Conservation (phyloP, 176 grass and related monocot genomes). For the Bonia amplexicaulis region DNA sequence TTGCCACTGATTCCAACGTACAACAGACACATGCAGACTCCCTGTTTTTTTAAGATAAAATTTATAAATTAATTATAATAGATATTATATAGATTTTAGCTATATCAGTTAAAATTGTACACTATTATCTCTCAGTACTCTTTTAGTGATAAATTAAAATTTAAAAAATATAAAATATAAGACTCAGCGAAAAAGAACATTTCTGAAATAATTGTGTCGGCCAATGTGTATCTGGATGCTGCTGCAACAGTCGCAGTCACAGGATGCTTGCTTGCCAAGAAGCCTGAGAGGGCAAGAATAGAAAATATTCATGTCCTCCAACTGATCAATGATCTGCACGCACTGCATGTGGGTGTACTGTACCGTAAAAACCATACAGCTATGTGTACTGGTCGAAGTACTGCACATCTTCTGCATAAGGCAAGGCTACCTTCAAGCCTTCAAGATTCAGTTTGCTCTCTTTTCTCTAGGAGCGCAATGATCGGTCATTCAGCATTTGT, state of each 20-base stretch:
- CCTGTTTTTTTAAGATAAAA: too few relatives aligned
- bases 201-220: not conserved
- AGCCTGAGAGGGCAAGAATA: not conserved
- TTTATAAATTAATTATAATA: too few relatives aligned
- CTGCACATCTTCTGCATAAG: not conserved
- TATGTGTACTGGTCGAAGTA: not conserved
- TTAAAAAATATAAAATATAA: too few relatives aligned
- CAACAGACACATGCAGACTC: too few relatives aligned
- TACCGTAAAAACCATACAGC: not conserved
- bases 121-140: rapidly evolving
- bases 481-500: not conserved
- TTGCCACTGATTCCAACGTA: not conserved
- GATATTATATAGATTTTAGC: too few relatives aligned
- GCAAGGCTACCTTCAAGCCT: not conserved
- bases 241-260: not conserved
- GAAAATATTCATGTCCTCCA: not conserved
- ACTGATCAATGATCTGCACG: not conserved
- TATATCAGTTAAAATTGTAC: too few relatives aligned
- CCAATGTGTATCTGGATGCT: not conserved
- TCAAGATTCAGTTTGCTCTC: not conserved
- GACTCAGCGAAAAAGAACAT: too few relatives aligned
- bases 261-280: not conserved
- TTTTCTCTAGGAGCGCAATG: too few relatives aligned
- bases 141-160: too few relatives aligned
- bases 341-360: not conserved